Base-by-base conservation (phyloP, 1,139 yeast genomes). In the Nakaseomyces glabratus region DNA sequence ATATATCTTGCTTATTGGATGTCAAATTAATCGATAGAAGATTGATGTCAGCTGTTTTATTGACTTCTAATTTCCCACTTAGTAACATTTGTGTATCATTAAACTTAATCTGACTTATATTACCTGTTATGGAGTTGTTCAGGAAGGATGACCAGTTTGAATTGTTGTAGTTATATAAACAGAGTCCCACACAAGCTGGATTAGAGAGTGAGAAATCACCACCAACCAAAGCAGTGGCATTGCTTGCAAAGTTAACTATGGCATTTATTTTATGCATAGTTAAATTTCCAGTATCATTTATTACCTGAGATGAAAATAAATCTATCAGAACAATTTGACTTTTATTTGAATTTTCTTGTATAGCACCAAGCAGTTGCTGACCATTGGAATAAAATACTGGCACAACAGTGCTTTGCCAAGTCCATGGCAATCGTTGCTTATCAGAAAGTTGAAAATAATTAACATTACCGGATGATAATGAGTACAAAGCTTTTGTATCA, bases 151-250 rank as follows among this genome's bases (percentile, higher is more conserved):
- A 63, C 90, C 84, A 79, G 31, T 72, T 64, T 4, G 69, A 68
- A 28, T 64, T 63, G 3, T 60, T 55, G 38, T 79, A 57, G 46
- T 80, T 81, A 53, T 75, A 85, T 28, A 81, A 61, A 53, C 95
- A 84, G 33, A 85, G 58, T 2, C 76, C 71, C 2, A 64, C 58
- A 59, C 95, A 85, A 30, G 64, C 61, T 41, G 71, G 60, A 6
- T 76, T 64, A 0, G 82, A 78, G 3, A 81, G 79, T 23, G 64
- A 57, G 49, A 84, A 84, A 31, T 73, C 65, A 14, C 98, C 98
- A 33, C 84, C 95, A 8, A 84, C 81, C 24, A 85, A 63, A 13
- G 86, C 55, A 16, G 69, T 65, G 16, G 66, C 55, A 6, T 65
- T 65, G 20, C 62, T 60, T 22, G 74, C 77, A 43, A 71, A 68